These are phyloP conservation scores for Fusarium globosum DNA, from an alignment of 2,329 filamentous ascomycete species.

Conservation along the genomic window DNA sequence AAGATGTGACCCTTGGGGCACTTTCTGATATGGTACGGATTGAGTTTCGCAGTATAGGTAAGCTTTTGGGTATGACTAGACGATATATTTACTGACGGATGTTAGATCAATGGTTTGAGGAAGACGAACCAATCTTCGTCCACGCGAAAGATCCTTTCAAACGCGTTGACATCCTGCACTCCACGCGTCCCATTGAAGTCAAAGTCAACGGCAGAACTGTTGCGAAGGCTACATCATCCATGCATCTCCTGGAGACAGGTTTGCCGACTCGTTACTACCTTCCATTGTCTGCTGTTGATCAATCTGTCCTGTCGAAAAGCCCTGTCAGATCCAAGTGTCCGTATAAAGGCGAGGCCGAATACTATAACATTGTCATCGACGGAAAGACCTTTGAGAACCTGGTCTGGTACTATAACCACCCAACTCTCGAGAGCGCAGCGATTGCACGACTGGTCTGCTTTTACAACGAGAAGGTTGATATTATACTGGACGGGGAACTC, in stretches of 20 bases:
- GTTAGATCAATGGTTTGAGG: constrained; percentile 60
- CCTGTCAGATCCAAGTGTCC: constrained; percentile 68
- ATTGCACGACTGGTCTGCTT: constrained; percentile 71
- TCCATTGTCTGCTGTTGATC: constrained; percentile 62
- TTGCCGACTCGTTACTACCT: constrained; percentile 70
- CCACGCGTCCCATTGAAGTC: constrained; percentile 64
- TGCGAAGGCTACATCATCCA: constrained; percentile 56
- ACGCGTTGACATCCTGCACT: constrained; percentile 70
- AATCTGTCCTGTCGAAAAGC: constrained; percentile 59
- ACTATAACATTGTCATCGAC: constrained; percentile 65
- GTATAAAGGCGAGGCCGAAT: constrained; percentile 74
- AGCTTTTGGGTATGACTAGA: neutral
- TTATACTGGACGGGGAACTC: constrained; percentile 64
- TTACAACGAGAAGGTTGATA: constrained; percentile 75
- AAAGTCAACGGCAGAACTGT: constrained; percentile 59
- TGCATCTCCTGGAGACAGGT: constrained; percentile 71
- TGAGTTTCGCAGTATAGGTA: constrained; percentile 52
- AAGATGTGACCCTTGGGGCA: constrained; percentile 51
- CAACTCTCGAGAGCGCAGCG: constrained; percentile 65
- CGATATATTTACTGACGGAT: neutral
- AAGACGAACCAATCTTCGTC: constrained; percentile 67
- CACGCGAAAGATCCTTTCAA: constrained; percentile 77
- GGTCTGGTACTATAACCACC: constrained; percentile 72
- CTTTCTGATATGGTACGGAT: constrained; percentile 50
- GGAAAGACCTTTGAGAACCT: constrained; percentile 60